phyloP scores from a whole-genome alignment of 805 yeast species.

The Schwanniomyces vanrijiae region DNA sequence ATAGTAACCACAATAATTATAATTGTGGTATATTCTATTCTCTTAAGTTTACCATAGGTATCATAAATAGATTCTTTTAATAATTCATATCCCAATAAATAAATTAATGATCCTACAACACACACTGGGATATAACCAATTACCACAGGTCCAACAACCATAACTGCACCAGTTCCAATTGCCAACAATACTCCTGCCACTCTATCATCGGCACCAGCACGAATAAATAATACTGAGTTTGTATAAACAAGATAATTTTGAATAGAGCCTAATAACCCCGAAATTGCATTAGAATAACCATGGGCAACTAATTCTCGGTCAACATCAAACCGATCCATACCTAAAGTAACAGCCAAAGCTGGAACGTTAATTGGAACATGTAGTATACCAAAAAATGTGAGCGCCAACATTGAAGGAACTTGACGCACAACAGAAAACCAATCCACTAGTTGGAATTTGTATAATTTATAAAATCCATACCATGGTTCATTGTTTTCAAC shows the following conservation, averaged over 20 bases:
- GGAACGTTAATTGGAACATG: slow-evolving; percentile 99
- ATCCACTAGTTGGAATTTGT: slow-evolving; percentile 68
- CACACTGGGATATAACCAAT: slow-evolving; percentile 93
- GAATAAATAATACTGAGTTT: slow-evolving; percentile 83
- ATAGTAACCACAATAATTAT: slow-evolving; percentile 84
- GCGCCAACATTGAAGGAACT: slow-evolving; percentile 90
- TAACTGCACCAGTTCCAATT: slow-evolving; percentile 70
- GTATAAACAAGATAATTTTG: slow-evolving; percentile 96
- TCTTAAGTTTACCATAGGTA: slow-evolving; percentile 72
- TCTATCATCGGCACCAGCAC: slow-evolving; percentile 92
- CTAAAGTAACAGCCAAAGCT: slow-evolving; percentile 87
- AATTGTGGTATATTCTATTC: slow-evolving; percentile 82
- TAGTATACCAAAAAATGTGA: slow-evolving; percentile 91
- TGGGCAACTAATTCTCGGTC: slow-evolving; percentile 94
- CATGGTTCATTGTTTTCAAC: slow-evolving; percentile 75
- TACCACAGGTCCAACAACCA: slow-evolving; percentile 89
- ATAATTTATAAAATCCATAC: slow-evolving; percentile 80
- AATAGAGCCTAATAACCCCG: slow-evolving; percentile 83
- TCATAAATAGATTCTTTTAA: slow-evolving; percentile 84
- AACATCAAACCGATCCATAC: slow-evolving; percentile 83
- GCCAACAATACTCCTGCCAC: slow-evolving; percentile 90
- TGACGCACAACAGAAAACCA: slow-evolving; percentile 69
- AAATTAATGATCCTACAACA: slow-evolving; percentile 92
- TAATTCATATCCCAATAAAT: slow-evolving; percentile 86
- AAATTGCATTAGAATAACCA: slow-evolving; percentile 83